phyloP scores from a whole-genome alignment of 257 asterid genomes.

The Osmanthus fragrans region DNA sequence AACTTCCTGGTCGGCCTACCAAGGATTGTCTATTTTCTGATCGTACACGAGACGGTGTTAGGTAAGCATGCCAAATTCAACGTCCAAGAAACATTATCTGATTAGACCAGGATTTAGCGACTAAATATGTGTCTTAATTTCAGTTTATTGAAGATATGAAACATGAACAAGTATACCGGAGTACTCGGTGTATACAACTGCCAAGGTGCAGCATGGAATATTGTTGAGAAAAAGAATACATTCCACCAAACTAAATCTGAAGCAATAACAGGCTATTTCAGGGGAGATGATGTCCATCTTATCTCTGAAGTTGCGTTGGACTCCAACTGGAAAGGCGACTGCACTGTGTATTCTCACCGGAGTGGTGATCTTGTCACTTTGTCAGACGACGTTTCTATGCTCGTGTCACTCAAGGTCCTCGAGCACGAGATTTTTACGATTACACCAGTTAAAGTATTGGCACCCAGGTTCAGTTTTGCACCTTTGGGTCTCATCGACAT shows the following conservation, averaged over 20 bases:
- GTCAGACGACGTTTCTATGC: background rate
- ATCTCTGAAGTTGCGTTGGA: background rate
- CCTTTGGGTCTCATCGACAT: background rate
- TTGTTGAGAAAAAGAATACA: background rate
- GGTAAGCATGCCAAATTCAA: background rate
- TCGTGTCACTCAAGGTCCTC: background rate
- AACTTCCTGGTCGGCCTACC: background rate
- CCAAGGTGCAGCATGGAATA: background rate
- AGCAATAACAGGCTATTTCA: background rate
- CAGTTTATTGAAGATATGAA: slow-evolving; percentile 1
- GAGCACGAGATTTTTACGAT: background rate
- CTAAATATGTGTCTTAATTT: background rate
- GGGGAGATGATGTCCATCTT: background rate
- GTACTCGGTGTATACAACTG: background rate
- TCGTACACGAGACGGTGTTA: background rate
- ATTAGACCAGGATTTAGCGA: background rate
- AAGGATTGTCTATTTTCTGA: background rate
- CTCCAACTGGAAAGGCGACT: background rate
- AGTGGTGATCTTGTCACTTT: background rate
- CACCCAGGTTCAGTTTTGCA: background rate
- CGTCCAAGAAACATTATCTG: background rate
- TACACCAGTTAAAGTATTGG: background rate
- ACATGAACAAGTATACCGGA: background rate
- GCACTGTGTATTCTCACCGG: background rate
- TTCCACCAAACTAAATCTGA: background rate